Evolutionary conservation across 192 early-diverging fungal species (phyloP), one percentile per base, ranked within the genome.

Genomic region (Dispira simplex): DNA sequence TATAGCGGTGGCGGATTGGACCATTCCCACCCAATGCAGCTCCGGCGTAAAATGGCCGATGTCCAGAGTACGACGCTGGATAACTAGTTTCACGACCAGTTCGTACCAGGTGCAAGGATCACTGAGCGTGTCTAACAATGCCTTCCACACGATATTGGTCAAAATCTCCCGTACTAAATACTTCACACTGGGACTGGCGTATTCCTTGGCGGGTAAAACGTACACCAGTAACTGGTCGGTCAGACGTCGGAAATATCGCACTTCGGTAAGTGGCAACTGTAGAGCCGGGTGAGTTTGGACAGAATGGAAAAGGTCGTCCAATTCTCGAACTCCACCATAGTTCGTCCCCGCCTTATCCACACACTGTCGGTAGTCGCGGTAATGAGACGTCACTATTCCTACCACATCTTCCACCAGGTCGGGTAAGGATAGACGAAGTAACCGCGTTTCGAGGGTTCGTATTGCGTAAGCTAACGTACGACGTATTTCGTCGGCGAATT

Each of bases 281-380:
- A 57, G 55, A 27, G 55, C 55, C 4, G 55, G 55, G 55, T 57
- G 55, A 5, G 55, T 3, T 26, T 57, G 55, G 55, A 57, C 25
- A 14, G 13, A 27, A 27, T 57, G 55, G 25, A 57, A 57, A 25
- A 57, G 26, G 25, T 57, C 55, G 13, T 57, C 55, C 13, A 26
- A 26, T 13, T 26, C 25, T 20, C 5, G 55, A 20, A 23, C 13
- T 14, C 55, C 55, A 3, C 55, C 55, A 27, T 57, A 57, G 26
- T 14, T 27, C 20, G 55, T 57, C 3, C 55, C 55, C 16, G 27
- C 55, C 26, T 57, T 57, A 27, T 20, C 55, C 1, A 26, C 26
- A 3, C 16, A 16, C 10, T 57, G 55, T 20, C 55, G 55, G 26
- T 57, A 57, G 55, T 57, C 55, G 16, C 25, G 55, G 25, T 8